A percentile compares a stretch with the other conserved stretches of the same genome.
phyloP scores from a whole-genome alignment of 495 filamentous ascomycete genomes.

The Neurospora pannonica region DNA sequence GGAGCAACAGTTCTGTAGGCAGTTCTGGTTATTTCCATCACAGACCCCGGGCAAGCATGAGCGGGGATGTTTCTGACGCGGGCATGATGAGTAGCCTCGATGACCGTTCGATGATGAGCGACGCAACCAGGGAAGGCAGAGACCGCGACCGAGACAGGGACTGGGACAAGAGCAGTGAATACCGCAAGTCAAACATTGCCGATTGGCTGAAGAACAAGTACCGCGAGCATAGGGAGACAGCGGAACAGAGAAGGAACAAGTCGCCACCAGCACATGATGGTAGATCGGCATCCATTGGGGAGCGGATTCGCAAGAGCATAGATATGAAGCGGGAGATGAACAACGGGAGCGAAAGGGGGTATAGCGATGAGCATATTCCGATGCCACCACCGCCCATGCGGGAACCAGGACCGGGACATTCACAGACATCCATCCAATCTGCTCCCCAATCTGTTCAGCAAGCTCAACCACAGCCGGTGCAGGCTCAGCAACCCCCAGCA shows the following conservation, averaged over 20 bases:
- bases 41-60: conserved; percentile 44
- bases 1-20: conserved; percentile 59
- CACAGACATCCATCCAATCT: neutral
- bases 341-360: neutral
- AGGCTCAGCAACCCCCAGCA: neutral
- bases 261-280: conserved; percentile 25
- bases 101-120: conserved; percentile 17
- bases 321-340: conserved; percentile 25
- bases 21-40: conserved; percentile 34
- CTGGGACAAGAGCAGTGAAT: conserved; percentile 43
- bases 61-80: conserved; percentile 43
- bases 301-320: conserved; percentile 30
- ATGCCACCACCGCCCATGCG: neutral
- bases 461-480: neutral
- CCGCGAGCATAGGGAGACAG: conserved; percentile 62
- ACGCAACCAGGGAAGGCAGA: neutral
- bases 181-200: conserved; percentile 56
- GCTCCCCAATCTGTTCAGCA: neutral
- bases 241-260: conserved; percentile 45
- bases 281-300: conserved; percentile 7
- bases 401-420: neutral
- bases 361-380: neutral
- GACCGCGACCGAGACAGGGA: conserved; percentile 16
- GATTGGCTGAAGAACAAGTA: conserved; percentile 82
- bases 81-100: conserved; percentile 24